These are phyloP conservation scores for Dryadomyces quercus-mongolicae DNA, from an alignment of 2,329 filamentous ascomycete genomes.

Conservation along the genomic window DNA sequence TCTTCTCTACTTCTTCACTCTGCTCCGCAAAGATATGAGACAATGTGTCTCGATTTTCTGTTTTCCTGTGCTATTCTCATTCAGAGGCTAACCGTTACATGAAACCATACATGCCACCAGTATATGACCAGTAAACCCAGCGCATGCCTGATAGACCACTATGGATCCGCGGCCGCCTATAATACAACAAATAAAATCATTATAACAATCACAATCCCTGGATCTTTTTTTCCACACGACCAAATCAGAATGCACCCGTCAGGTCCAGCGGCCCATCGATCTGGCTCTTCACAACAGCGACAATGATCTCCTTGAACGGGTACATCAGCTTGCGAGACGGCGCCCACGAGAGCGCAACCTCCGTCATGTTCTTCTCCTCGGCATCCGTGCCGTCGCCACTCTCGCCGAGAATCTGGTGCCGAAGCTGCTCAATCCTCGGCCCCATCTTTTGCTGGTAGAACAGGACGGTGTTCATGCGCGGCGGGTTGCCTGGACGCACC, in stretches of 20 bases:
- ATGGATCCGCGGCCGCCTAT: not conserved
- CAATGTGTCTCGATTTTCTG: no score
- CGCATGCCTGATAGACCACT: not conserved
- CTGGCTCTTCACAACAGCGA: constrained; percentile 21
- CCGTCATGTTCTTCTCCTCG: not conserved
- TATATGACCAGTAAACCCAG: not conserved
- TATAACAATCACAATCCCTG: no score
- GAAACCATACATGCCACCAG: not conserved
- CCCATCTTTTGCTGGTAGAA: constrained; percentile 5
- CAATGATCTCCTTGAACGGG: constrained; percentile 19
- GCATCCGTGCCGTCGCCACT: not conserved
- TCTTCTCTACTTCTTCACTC: no score
- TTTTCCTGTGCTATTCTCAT: no score
- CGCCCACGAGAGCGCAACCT: constrained; percentile 3
- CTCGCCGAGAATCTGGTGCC: not conserved
- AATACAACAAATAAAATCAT: not conserved
- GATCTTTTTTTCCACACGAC: no score
- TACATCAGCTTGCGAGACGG: constrained; percentile 17
- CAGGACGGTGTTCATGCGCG: constrained; percentile 3
- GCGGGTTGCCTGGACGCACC: constrained; percentile 3
- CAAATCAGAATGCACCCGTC: constrained; percentile 4
- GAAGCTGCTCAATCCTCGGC: constrained; percentile 1
- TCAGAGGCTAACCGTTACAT: no score
- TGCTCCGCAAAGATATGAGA: no score
- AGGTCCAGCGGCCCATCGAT: constrained; percentile 10